Conservation (phyloP, 2,329 filamentous ascomycete genomes). For the Verticillium tricorpus region DNA sequence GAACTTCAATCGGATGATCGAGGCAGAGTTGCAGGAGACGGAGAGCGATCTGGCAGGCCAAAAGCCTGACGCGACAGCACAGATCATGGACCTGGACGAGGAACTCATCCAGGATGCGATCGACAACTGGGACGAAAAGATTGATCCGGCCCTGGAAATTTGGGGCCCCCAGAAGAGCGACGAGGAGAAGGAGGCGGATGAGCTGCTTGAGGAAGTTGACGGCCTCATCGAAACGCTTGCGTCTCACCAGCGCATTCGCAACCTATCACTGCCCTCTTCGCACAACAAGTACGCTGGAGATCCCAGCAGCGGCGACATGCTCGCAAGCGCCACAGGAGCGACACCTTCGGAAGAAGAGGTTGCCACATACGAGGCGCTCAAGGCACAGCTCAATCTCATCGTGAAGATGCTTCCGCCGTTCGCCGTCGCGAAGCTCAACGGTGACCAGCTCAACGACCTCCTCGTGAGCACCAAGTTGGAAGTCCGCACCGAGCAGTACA, state of each 20-base stretch:
- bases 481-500: conserved; percentile 67
- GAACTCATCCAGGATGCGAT: conserved; percentile 48
- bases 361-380: conserved; percentile 66
- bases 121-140: conserved; percentile 53
- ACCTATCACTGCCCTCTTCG: conserved; percentile 62
- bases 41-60: conserved; percentile 30
- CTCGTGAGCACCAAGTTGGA: conserved; percentile 77
- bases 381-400: conserved; percentile 68
- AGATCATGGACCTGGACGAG: conserved; percentile 42
- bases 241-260: conserved; percentile 76
- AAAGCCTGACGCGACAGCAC: conserved; percentile 18
- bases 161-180: conserved; percentile 45
- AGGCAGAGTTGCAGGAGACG: conserved; percentile 41
- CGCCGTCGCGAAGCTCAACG: conserved; percentile 79
- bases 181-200: conserved; percentile 57
- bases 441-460: conserved; percentile 77
- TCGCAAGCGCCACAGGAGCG: conserved; percentile 60
- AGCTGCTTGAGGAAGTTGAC: conserved; percentile 67
- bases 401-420: conserved; percentile 76
- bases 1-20: conserved; percentile 60
- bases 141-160: conserved; percentile 54
- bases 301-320: conserved; percentile 62
- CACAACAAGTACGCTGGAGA: conserved; percentile 57
- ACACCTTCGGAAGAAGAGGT: conserved; percentile 62
- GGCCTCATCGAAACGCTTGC: conserved; percentile 72